Evolutionary conservation across 179 eudicot genomes (phyloP).

Genomic region (Beta corolliflora): DNA sequence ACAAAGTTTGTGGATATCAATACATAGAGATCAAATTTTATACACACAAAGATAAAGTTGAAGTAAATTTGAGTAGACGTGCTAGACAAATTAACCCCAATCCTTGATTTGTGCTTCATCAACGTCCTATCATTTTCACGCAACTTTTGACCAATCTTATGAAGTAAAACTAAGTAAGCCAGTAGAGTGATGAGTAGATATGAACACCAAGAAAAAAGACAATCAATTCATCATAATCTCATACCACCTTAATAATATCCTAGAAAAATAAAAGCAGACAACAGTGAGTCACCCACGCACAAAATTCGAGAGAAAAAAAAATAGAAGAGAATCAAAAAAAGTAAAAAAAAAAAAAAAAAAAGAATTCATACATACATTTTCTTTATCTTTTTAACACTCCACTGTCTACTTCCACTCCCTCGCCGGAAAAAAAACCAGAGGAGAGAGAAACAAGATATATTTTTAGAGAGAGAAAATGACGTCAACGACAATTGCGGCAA

Average conservation of each 20-base stretch:
- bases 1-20: too few species aligned
- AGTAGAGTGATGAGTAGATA: not conserved
- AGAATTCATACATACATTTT: not conserved
- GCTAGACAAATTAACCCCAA: not conserved
- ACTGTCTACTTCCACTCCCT: not conserved
- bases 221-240: not conserved
- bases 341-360: too few species aligned
- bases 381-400: not conserved
- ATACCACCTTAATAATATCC: not conserved
- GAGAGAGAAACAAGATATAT: not conserved
- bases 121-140: not conserved
- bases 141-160: not conserved
- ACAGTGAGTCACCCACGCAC: slow-evolving; percentile 3
- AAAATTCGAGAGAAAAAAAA: not conserved
- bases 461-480: slow-evolving; percentile 9
- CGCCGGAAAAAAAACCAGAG: not conserved
- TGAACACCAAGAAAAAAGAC: not conserved
- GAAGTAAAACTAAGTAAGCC: not conserved
- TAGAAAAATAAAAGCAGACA: not conserved
- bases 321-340: not conserved
- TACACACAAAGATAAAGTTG: too few species aligned
- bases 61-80: not conserved
- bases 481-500: slow-evolving; percentile 10
- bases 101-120: not conserved
- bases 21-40: too few species aligned